Conservation (phyloP, 2,329 filamentous ascomycete species). For the Diplodia mutila region DNA sequence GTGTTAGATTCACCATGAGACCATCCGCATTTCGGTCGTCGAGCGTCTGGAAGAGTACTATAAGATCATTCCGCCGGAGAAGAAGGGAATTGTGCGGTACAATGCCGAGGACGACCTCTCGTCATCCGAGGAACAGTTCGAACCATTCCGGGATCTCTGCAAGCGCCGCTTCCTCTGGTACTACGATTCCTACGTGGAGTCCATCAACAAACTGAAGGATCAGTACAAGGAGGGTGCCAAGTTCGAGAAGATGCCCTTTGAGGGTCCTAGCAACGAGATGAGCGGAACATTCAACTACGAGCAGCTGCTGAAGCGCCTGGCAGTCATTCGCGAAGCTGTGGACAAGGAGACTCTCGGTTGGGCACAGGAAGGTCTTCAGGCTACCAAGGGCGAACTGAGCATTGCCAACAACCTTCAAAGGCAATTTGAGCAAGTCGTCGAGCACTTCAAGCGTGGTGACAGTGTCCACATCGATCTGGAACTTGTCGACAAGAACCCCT, state of each 20-base stretch:
- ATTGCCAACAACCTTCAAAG: conserved; percentile 81
- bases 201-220: conserved; percentile 65
- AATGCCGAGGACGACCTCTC: conserved; percentile 57
- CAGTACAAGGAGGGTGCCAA: conserved; percentile 65
- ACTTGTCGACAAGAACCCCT: conserved; percentile 80
- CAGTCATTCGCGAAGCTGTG: conserved; percentile 69
- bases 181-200: conserved; percentile 79
- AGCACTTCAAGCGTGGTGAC: conserved; percentile 72
- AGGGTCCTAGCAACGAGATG: conserved; percentile 77
- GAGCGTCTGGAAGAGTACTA: conserved; percentile 82
- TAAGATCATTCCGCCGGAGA: conserved; percentile 54
- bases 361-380: conserved; percentile 68
- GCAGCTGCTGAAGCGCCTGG: conserved; percentile 70
- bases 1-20: conserved; percentile 85
- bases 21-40: conserved; percentile 82
- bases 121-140: conserved; percentile 61
- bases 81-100: conserved; percentile 45
- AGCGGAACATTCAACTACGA: conserved; percentile 82
- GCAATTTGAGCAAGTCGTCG: conserved; percentile 81
- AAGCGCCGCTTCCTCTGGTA: conserved; percentile 97
- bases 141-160: conserved; percentile 87
- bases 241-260: conserved; percentile 89
- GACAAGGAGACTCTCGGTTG: conserved; percentile 73
- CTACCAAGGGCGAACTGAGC: conserved; percentile 68
- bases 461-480: conserved; percentile 74